Percentiles rank a stretch among this genome's conserved stretches.
These are phyloP conservation scores for Boletus speciosus DNA, from an alignment of 768 basidiomycete species.

Conservation along the genomic window DNA sequence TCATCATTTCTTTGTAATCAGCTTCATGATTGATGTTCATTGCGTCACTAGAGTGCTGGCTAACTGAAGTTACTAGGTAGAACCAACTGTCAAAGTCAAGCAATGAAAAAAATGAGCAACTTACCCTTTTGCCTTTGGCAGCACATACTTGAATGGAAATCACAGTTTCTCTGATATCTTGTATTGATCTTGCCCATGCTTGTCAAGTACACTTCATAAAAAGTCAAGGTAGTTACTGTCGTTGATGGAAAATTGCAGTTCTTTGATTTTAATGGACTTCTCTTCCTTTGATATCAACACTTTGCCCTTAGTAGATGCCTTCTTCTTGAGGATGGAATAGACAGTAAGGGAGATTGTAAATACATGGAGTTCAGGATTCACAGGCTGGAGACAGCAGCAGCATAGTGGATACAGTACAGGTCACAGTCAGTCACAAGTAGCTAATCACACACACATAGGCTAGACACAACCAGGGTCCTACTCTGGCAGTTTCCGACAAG, in stretches of 20 bases:
- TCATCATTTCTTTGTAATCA: constrained; percentile 16
- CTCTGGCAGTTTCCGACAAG: no score
- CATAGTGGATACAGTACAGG: no score
- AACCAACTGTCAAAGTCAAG: not conserved
- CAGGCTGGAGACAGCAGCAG: not conserved
- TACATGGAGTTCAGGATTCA: not conserved
- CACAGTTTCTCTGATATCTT: constrained; percentile 20
- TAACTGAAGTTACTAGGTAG: not conserved
- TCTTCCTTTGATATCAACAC: not conserved
- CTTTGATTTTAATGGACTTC: constrained; percentile 3
- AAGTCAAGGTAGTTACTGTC: constrained; percentile 2
- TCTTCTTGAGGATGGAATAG: not conserved
- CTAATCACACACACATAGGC: no score
- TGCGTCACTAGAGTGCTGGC: not conserved
- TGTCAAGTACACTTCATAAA: constrained; percentile 6
- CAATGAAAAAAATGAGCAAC: not conserved
- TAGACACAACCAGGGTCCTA: no score
- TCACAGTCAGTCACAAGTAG: no score
- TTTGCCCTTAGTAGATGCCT: not conserved
- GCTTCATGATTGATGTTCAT: constrained; percentile 11
- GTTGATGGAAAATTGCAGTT: not conserved
- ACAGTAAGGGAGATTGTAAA: not conserved
- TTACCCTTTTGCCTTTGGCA: constrained; percentile 4
- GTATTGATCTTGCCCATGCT: constrained; percentile 8
- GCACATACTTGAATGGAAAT: constrained; percentile 12